These are phyloP conservation scores for Thalassiosira allenii DNA, from an alignment of 352 stramenopile species.

Conservation along the genomic window DNA sequence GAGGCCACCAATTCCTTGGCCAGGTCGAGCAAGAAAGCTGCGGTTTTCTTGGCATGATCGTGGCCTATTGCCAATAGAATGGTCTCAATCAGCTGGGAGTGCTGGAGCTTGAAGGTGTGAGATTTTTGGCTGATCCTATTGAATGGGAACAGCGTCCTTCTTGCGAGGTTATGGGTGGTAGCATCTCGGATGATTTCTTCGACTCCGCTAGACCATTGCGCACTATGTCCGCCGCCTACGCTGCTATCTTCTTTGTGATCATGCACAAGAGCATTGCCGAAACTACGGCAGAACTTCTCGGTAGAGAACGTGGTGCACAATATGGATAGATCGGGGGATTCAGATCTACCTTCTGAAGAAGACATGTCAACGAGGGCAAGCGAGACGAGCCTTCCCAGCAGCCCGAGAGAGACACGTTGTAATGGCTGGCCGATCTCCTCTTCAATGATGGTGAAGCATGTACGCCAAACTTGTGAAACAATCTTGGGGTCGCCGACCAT, in stretches of 20 bases:
- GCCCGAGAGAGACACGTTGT: constrained; percentile 77
- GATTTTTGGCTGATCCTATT: constrained; percentile 78
- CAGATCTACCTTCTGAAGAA: neutral
- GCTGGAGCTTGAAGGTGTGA: constrained; percentile 77
- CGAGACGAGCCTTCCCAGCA: constrained; percentile 79
- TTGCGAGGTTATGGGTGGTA: constrained; percentile 71
- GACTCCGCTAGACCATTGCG: constrained; percentile 78
- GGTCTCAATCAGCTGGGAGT: constrained; percentile 75
- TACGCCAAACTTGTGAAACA: constrained; percentile 65
- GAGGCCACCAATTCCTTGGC: constrained; percentile 73
- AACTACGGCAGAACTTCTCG: constrained; percentile 71
- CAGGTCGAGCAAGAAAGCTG: constrained; percentile 60
- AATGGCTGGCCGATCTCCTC: constrained; percentile 81
- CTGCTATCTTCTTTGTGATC: constrained; percentile 84
- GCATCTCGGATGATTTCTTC: constrained; percentile 83
- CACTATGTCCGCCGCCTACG: constrained; percentile 77
- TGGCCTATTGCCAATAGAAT: constrained; percentile 67
- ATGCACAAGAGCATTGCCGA: constrained; percentile 79
- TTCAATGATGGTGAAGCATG: constrained; percentile 78
- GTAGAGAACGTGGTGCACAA: constrained; percentile 64
- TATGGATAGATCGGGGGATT: constrained; percentile 40
- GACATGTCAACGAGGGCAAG: constrained; percentile 60
- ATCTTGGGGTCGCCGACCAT: constrained; percentile 33
- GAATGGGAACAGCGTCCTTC: constrained; percentile 79
- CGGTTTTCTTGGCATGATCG: constrained; percentile 45